phyloP scores from a whole-genome alignment of 495 filamentous ascomycete species.

The Trichocladium uniseriatum region DNA sequence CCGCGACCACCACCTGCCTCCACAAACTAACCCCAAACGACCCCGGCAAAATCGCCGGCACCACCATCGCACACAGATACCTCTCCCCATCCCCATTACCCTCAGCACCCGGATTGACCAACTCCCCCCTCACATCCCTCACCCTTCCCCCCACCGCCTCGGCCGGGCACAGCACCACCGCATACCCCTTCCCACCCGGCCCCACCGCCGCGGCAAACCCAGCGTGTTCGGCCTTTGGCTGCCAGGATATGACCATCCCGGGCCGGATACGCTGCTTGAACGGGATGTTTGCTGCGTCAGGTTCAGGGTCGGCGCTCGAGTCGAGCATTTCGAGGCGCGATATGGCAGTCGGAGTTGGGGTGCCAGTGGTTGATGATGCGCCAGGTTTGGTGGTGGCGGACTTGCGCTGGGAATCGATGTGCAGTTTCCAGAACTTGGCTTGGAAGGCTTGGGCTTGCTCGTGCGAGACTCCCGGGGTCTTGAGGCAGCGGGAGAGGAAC shows the following conservation, averaged over 20 bases:
- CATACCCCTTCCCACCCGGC: not conserved
- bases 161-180: constrained; percentile 14
- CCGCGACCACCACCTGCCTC: constrained; percentile 22
- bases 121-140: constrained; percentile 8
- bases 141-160: constrained; percentile 10
- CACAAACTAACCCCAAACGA: constrained; percentile 28
- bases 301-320: constrained; percentile 14
- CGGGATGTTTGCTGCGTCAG: constrained; percentile 5
- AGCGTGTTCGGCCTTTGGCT: not conserved
- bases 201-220: not conserved
- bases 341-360: too few relatives aligned
- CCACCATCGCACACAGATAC: constrained; percentile 26
- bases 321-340: too few relatives aligned
- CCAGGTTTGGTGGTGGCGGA: not conserved
- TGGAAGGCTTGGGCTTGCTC: constrained; percentile 28
- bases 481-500: constrained; percentile 16
- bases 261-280: constrained; percentile 27
- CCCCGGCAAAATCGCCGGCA: constrained; percentile 19
- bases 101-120: constrained; percentile 4
- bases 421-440: constrained; percentile 26
- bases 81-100: not conserved
- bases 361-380: not conserved
- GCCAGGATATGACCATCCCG: constrained; percentile 25
- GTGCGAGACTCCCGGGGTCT: constrained; percentile 12
- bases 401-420: constrained; percentile 23